These are phyloP conservation scores for Pachysandra terminalis DNA, from an alignment of 164 flowering plant species.

Conservation along the genomic window DNA sequence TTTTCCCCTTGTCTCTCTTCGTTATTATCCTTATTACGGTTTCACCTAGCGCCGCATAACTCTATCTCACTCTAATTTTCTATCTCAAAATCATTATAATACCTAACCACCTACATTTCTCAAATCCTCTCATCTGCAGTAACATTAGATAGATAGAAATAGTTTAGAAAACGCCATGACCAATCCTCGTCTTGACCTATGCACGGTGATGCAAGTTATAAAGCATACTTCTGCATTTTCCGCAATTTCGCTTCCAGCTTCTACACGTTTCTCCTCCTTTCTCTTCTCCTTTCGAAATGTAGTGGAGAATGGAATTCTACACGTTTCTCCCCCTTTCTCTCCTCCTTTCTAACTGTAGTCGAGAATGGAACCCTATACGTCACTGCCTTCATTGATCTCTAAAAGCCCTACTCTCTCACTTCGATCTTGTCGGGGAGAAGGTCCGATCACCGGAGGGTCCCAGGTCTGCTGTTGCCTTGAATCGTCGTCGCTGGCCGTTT, in stretches of 20 bases:
- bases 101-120: no score
- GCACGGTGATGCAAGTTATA: conserved; percentile 51
- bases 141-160: background rate
- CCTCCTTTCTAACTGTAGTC: conserved; percentile 70
- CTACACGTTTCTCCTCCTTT: conserved; percentile 60
- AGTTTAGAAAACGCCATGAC: conserved; percentile 29
- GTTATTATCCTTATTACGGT: no score
- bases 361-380: conserved; percentile 57
- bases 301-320: no score
- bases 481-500: conserved; percentile 60
- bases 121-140: no score
- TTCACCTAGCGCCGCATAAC: no score
- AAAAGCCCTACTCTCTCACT: conserved; percentile 63
- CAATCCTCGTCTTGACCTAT: conserved; percentile 41
- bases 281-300: no score
- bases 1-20: no score
- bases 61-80: no score
- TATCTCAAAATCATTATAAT: no score
- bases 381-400: conserved; percentile 77
- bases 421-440: conserved; percentile 40
- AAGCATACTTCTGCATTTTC: conserved; percentile 31
- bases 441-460: conserved; percentile 7
- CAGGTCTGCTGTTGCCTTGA: conserved; percentile 16
- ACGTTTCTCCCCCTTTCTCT: no score
- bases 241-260: conserved; percentile 43